Evolutionary conservation across 768 basidiomycete genomes (phyloP).

Genomic region (Leccinellum albellum): DNA sequence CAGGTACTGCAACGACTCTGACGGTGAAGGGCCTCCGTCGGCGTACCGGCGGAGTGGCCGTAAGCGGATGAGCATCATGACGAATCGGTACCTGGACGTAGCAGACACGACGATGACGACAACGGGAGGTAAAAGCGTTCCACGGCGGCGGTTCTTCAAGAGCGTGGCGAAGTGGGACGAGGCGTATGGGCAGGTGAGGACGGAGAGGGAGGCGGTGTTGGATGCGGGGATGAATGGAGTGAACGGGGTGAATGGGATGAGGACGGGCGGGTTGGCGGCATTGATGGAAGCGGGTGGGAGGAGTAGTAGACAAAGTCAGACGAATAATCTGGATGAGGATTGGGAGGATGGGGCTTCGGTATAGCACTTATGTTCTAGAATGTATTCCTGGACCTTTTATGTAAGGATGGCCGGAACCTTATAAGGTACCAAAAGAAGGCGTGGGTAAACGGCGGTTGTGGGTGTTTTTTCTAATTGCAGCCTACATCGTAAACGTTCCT

Average conservation of each 20-base stretch:
- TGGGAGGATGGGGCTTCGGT: conserved; percentile 31
- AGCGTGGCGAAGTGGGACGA: conserved; percentile 40
- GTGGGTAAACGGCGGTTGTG: no score
- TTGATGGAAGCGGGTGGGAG: conserved; percentile 26
- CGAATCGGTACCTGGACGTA: conserved; percentile 54
- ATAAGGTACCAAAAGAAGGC: no score
- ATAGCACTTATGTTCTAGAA: conserved; percentile 6
- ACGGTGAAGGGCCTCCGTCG: conserved; percentile 35
- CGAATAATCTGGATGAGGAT: conserved; percentile 21
- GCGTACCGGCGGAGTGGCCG: conserved; percentile 33
- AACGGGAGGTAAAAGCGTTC: conserved; percentile 4
- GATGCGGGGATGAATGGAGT: conserved; percentile 9
- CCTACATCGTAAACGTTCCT: no score
- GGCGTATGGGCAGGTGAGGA: conserved; percentile 19
- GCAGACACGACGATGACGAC: conserved; percentile 29
- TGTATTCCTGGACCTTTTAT: no score
- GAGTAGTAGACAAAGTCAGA: conserved; percentile 13
- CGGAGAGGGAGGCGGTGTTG: conserved; percentile 23
- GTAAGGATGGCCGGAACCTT: no score
- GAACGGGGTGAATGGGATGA: conserved; percentile 3
- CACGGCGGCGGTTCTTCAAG: conserved; percentile 58
- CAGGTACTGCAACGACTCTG: conserved; percentile 41
- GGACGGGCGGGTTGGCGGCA: conserved; percentile 15
- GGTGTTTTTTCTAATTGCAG: no score
- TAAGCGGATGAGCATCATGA: conserved; percentile 68